phyloP scores from a whole-genome alignment of 1,284 basidiomycete species.

The Fomes fomentarius region DNA sequence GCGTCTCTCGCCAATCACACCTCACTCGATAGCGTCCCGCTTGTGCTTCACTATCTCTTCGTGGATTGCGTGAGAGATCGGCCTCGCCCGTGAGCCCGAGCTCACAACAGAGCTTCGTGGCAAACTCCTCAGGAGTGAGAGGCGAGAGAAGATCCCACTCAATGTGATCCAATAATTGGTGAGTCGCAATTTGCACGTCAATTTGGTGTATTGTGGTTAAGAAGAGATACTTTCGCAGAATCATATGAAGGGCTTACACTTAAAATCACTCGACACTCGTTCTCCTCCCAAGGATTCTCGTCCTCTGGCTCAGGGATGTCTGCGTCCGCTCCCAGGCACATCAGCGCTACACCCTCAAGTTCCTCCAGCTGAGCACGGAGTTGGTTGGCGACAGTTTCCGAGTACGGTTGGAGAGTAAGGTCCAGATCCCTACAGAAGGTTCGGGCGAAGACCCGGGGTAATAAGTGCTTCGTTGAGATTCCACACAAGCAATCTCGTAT shows the following conservation, averaged over 20 bases:
- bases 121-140: conserved; percentile 89
- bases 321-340: conserved; percentile 46
- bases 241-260: conserved; percentile 73
- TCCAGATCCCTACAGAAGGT: conserved; percentile 91
- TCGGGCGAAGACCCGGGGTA: conserved; percentile 82
- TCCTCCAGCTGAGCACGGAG: conserved; percentile 93
- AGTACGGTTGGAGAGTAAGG: conserved; percentile 70
- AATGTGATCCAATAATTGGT: conserved; percentile 92
- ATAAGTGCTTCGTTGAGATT: conserved; percentile 85
- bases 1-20: conserved; percentile 68
- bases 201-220: conserved; percentile 56
- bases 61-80: conserved; percentile 88
- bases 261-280: conserved; percentile 88
- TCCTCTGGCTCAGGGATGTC: conserved; percentile 37
- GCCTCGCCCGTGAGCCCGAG: conserved; percentile 91
- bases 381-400: conserved; percentile 79
- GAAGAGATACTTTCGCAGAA: not conserved
- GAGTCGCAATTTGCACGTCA: conserved; percentile 94
- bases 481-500: conserved; percentile 97
- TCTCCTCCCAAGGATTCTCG: conserved; percentile 52
- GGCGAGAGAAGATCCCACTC: conserved; percentile 98
- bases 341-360: conserved; percentile 76
- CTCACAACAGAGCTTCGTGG: conserved; percentile 81
- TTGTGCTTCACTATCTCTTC: conserved; percentile 96
- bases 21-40: conserved; percentile 92